Evolutionary conservation across 495 filamentous ascomycete genomes (phyloP).

Genomic region (Immersiella caudata): DNA sequence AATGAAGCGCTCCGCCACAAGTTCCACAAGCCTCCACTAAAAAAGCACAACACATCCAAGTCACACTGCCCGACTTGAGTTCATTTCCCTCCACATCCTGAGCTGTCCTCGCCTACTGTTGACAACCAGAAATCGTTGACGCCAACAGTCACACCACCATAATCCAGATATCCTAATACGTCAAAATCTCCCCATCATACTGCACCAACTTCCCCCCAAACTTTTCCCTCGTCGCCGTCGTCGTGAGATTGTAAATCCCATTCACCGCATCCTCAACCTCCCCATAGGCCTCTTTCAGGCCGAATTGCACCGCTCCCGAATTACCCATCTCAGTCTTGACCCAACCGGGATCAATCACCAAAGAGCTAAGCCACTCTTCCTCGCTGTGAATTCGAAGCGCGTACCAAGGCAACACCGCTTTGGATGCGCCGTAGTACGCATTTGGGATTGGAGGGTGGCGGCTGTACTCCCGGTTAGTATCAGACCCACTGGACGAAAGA

Average conservation of each 20-base stretch:
- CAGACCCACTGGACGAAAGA: too few relatives aligned
- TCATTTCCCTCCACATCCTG: too few relatives aligned
- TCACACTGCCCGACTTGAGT: too few relatives aligned
- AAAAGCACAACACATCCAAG: too few relatives aligned
- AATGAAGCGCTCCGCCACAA: too few relatives aligned
- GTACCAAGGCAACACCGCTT: slow-evolving; percentile 45
- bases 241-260: slow-evolving; percentile 43
- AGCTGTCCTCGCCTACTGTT: too few relatives aligned
- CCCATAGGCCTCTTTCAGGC: slow-evolving; percentile 38
- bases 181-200: not conserved
- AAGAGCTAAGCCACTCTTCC: slow-evolving; percentile 41
- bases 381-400: slow-evolving; percentile 43
- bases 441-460: slow-evolving; percentile 31
- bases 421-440: slow-evolving; percentile 45
- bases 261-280: slow-evolving; percentile 39
- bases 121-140: too few relatives aligned
- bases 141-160: too few relatives aligned
- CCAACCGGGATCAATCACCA: slow-evolving; percentile 43
- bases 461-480: not conserved
- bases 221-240: slow-evolving; percentile 40
- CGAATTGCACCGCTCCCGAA: slow-evolving; percentile 38
- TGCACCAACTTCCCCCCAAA: slow-evolving; percentile 39
- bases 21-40: too few relatives aligned
- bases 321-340: slow-evolving; percentile 53
- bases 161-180: not conserved